Evolutionary conservation across 2,329 filamentous ascomycete species (phyloP).

Genomic region (Pseudocercospora fuligena): DNA sequence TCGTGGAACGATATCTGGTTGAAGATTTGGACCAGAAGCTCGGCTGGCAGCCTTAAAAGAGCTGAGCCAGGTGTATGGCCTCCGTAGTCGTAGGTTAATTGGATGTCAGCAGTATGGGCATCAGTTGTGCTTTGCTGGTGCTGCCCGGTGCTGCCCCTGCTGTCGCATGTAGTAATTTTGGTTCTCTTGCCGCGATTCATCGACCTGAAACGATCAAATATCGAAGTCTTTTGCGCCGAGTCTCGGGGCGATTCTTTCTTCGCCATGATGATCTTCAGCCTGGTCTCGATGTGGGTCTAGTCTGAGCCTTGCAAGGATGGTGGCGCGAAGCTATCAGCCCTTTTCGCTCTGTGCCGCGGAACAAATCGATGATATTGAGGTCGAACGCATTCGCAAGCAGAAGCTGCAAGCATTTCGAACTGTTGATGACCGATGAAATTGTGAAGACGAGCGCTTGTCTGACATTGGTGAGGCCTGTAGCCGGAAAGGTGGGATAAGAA

Average conservation of each 20-base stretch:
- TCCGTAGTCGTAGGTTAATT: neutral
- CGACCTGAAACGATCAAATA: neutral
- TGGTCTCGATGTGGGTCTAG: too few species aligned
- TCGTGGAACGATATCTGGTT: slow-evolving; percentile 8
- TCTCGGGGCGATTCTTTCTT: neutral
- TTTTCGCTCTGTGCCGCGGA: too few species aligned
- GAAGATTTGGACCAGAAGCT: slow-evolving; percentile 14
- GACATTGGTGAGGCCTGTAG: too few species aligned
- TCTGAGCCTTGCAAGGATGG: too few species aligned
- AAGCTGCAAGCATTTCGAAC: neutral
- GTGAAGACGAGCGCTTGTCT: too few species aligned
- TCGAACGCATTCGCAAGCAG: too few species aligned
- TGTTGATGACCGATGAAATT: neutral
- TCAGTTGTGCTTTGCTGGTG: neutral
- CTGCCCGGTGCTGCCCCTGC: neutral
- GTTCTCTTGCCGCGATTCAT: neutral
- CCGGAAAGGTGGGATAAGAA: too few species aligned
- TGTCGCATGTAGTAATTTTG: neutral
- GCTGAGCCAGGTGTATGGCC: neutral
- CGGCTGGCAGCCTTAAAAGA: slow-evolving; percentile 14
- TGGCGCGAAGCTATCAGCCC: too few species aligned
- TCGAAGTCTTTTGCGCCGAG: neutral
- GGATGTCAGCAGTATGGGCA: too few species aligned
- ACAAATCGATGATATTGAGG: too few species aligned
- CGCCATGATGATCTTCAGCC: neutral